These are phyloP conservation scores for Wickerhamiella kurtzmanii DNA, from an alignment of 805 yeast species.

Conservation along the genomic window DNA sequence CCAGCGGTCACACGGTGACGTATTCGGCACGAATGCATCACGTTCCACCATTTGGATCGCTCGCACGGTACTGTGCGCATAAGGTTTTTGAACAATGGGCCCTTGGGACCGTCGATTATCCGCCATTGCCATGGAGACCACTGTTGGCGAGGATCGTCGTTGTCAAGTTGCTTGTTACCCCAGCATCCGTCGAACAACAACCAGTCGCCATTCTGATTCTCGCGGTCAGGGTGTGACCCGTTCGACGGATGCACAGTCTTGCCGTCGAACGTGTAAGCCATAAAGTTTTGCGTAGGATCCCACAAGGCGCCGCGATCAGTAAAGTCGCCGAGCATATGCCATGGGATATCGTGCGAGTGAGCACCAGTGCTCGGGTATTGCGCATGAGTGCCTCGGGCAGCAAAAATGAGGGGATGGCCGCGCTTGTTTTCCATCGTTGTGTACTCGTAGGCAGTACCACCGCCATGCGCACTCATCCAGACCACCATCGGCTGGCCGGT, in stretches of 20 bases:
- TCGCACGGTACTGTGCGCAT: constrained; percentile 64
- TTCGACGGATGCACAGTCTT: constrained; percentile 29
- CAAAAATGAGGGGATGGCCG: constrained; percentile 41
- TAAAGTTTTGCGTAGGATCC: constrained; percentile 77
- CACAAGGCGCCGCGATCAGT: constrained; percentile 92
- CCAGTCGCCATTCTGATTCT: constrained; percentile 55
- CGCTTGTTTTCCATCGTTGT: constrained; percentile 45
- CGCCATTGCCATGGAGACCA: constrained; percentile 85
- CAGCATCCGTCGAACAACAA: constrained; percentile 67
- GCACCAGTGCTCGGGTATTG: constrained; percentile 94
- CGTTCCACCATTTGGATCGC: constrained; percentile 84
- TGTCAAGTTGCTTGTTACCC: constrained; percentile 69
- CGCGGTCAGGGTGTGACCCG: constrained; percentile 38
- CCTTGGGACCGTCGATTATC: constrained; percentile 85
- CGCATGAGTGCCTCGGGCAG: constrained; percentile 95
- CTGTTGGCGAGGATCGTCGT: constrained; percentile 63
- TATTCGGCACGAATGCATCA: constrained; percentile 70
- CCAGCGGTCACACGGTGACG: constrained; percentile 66
- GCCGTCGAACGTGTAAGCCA: constrained; percentile 74
- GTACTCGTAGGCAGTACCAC: constrained; percentile 80
- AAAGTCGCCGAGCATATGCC: constrained; percentile 77
- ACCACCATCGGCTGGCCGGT: constrained; percentile 67
- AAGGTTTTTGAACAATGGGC: constrained; percentile 73
- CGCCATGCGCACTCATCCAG: constrained; percentile 98
- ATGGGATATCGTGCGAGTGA: constrained; percentile 90